A percentile compares a stretch with the other conserved stretches of the same genome.
phyloP scores from a whole-genome alignment of 805 yeast genomes.

The Tetrapisispora pingtungensis region DNA sequence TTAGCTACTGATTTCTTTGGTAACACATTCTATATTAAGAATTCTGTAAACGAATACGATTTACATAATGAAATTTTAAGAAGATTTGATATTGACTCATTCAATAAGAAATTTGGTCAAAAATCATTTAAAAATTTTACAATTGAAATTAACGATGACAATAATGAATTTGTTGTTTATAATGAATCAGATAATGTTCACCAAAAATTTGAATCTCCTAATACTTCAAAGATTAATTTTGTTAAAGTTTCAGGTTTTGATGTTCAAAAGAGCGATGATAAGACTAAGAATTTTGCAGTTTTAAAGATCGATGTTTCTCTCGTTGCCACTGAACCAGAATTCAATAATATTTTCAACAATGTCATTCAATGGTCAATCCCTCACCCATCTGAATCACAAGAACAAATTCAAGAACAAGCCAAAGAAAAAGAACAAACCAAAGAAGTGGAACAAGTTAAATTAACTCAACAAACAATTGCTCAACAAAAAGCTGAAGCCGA shows the following conservation, averaged over 20 bases:
- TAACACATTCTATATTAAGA: slow-evolving; percentile 23
- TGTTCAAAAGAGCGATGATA: slow-evolving; percentile 8
- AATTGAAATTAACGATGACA: slow-evolving; percentile 17
- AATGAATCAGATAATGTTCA: slow-evolving; percentile 13
- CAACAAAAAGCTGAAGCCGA: background rate
- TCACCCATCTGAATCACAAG: background rate
- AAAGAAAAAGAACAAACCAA: no score
- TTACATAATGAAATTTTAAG: slow-evolving; percentile 12
- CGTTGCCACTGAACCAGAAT: background rate
- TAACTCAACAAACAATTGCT: background rate
- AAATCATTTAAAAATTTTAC: slow-evolving; percentile 17
- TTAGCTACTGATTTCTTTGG: slow-evolving; percentile 21
- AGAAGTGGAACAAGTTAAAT: no score
- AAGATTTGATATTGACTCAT: slow-evolving; percentile 9
- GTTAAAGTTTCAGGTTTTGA: slow-evolving; percentile 16
- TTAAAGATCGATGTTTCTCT: slow-evolving; percentile 9
- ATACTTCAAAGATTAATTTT: slow-evolving; percentile 14
- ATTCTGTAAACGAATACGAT: slow-evolving; percentile 17
- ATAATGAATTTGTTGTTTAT: slow-evolving; percentile 14
- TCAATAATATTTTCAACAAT: slow-evolving; percentile 2
- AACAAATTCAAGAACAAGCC: background rate
- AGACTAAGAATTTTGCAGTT: slow-evolving; percentile 8
- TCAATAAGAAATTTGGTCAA: slow-evolving; percentile 1
- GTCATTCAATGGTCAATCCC: slow-evolving; percentile 11
- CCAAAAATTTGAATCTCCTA: slow-evolving; percentile 14